Evolutionary conservation across 2,329 filamentous ascomycete genomes (phyloP), one percentile per base, ranked within the genome.

Genomic region (Septoria linicola): DNA sequence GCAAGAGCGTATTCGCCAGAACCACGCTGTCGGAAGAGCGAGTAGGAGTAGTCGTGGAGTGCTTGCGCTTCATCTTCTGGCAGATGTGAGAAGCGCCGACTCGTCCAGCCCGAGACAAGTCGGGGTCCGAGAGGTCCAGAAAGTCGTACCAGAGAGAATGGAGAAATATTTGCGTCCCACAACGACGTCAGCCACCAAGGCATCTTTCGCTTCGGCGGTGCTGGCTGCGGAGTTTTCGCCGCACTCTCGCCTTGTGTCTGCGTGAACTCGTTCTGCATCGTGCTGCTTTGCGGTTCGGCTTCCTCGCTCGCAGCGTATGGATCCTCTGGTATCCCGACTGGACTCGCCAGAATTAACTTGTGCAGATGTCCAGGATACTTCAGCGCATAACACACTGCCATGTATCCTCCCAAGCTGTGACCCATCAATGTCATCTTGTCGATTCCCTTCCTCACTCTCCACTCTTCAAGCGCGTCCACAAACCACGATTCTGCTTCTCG

Each of bases 141-240:
- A 77, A 90, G 85, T 53, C 93, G 87, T 11, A 99, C 83, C 41
- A 99, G 76, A 59, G 85, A 92, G 70, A 99, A 99, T 5, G 93
- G 93, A 0, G 91, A 96, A 58, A 97, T 83, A 67, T 99, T 99
- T 61, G 90, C 88, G 60, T 99, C 93, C 93, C 93, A 99, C 3
- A 99, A 81, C 73, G 91, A 96, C 49, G 85, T 84, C 16, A 97
- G 76, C 91, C 92, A 96, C 69, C 85, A 84, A 0, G 91, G 89
- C 2, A 93, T 70, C 2, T 84, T 85, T 11, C 79, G 74, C 16
- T 78, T 73, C 0, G 81, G 80, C 0, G 79, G 70, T n/a, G 72
- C 63, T 71, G 73, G 62, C 31, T 66, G 63, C 23, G 63, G 53
- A 50, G 60, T 34, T 43, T 66, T 66, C 13, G 72, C 62, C 49